phyloP scores from a whole-genome alignment of 768 basidiomycete genomes.

The Naganishia vaughanmartiniae region DNA sequence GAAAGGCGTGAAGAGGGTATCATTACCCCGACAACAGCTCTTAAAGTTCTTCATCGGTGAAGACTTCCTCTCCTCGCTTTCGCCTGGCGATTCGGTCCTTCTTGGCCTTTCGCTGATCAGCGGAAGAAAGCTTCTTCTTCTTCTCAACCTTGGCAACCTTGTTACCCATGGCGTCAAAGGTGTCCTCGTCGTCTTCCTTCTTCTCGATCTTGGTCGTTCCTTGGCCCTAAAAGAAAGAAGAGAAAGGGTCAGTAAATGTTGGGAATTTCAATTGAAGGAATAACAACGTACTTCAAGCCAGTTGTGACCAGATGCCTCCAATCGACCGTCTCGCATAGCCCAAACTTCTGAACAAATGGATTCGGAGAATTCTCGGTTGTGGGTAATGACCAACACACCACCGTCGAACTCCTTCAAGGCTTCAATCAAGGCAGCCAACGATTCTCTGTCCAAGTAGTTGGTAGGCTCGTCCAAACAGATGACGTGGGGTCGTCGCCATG shows the following conservation, averaged over 20 bases:
- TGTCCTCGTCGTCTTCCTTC: conserved; percentile 79
- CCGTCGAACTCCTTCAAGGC: conserved; percentile 97
- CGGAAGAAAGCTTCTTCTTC: conserved; percentile 75
- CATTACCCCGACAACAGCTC: background rate
- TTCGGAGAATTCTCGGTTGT: conserved; percentile 98
- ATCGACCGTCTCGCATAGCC: conserved; percentile 96
- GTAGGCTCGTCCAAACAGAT: conserved; percentile 97
- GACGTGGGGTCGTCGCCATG: conserved; percentile 97
- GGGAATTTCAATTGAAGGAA: too few relatives aligned
- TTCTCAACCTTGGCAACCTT: conserved; percentile 76
- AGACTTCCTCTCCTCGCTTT: conserved; percentile 51
- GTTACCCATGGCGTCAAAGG: conserved; percentile 98
- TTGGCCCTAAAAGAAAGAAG: conserved; percentile 61
- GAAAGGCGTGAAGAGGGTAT: conserved; percentile 10
- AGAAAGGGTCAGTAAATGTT: background rate
- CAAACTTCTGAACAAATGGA: conserved; percentile 96
- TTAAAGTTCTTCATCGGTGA: conserved; percentile 54
- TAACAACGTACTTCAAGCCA: conserved; percentile 70
- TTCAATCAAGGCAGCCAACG: conserved; percentile 95
- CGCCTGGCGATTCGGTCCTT: conserved; percentile 79
- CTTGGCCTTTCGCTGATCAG: conserved; percentile 87
- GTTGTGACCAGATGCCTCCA: conserved; percentile 97
- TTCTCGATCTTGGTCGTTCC: conserved; percentile 89
- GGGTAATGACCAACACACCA: conserved; percentile 95
- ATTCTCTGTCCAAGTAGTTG: conserved; percentile 99